Evolutionary conservation across 805 yeast genomes (phyloP).

Genomic region (Starmerella vitae): DNA sequence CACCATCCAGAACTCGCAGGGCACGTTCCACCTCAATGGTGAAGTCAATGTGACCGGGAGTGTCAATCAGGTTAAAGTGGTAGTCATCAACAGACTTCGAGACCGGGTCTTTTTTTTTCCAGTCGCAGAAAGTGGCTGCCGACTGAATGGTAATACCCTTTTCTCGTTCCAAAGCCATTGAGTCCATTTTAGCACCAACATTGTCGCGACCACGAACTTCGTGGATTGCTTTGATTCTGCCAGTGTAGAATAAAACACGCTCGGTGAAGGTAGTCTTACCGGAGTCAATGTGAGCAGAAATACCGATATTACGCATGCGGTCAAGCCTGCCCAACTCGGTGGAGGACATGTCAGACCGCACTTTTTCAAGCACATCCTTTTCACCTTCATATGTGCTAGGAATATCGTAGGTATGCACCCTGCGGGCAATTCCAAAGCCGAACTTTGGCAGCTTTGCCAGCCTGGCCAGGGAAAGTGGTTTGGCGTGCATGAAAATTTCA

Average conservation of each 20-base stretch:
- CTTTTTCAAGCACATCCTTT: constrained; percentile 21
- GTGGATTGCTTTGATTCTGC: constrained; percentile 45
- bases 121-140: constrained; percentile 95
- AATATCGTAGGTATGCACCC: constrained; percentile 11
- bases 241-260: constrained; percentile 90
- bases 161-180: constrained; percentile 96
- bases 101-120: constrained; percentile 46
- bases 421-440: background rate
- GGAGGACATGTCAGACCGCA: constrained; percentile 25
- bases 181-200: constrained; percentile 99
- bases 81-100: constrained; percentile 31
- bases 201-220: constrained; percentile 81
- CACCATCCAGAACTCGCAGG: constrained; percentile 94
- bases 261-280: constrained; percentile 98
- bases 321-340: constrained; percentile 33
- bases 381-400: constrained; percentile 24
- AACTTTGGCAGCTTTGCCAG: background rate
- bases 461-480: background rate
- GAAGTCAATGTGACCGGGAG: constrained; percentile 98
- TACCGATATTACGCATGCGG: constrained; percentile 83
- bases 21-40: constrained; percentile 98
- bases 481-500: background rate
- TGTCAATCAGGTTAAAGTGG: constrained; percentile 90
- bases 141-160: constrained; percentile 98
- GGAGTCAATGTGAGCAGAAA: constrained; percentile 95